Conservation (phyloP, 768 basidiomycete genomes). For the Panaeolus papilionaceus region DNA sequence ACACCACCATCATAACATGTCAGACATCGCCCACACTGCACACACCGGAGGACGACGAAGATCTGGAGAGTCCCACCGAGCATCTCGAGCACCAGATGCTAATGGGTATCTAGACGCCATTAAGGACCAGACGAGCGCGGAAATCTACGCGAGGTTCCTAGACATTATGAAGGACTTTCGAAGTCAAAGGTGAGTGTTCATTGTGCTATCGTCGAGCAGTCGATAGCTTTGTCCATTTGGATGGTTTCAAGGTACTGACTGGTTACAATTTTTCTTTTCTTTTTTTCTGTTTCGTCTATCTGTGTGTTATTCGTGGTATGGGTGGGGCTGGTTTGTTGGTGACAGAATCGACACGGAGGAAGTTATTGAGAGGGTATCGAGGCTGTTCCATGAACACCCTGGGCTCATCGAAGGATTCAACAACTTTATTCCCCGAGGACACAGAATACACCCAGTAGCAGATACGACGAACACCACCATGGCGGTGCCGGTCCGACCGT, state of each 20-base stretch:
- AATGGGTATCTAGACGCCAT: constrained; percentile 94
- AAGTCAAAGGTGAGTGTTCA: constrained; percentile 75
- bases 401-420: constrained; percentile 96
- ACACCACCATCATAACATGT: constrained; percentile 6
- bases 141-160: constrained; percentile 93
- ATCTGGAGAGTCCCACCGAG: constrained; percentile 1
- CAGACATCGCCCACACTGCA: background rate
- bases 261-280: background rate
- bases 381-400: constrained; percentile 90
- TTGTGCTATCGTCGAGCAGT: constrained; percentile 13
- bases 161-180: constrained; percentile 99
- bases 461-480: background rate
- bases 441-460: constrained; percentile 61
- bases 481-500: constrained; percentile 8
- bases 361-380: constrained; percentile 94
- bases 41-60: constrained; percentile 13
- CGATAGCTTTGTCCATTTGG: background rate
- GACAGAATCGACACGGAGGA: constrained; percentile 95
- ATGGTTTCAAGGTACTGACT: background rate
- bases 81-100: constrained; percentile 61
- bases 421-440: constrained; percentile 93
- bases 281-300: background rate
- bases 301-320: background rate
- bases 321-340: background rate
- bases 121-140: constrained; percentile 89